A percentile compares a stretch with the other conserved stretches of the same genome.
Conservation (phyloP, 192 early-diverging fungal genomes). For the Jimgerdemannia flammicorona region DNA sequence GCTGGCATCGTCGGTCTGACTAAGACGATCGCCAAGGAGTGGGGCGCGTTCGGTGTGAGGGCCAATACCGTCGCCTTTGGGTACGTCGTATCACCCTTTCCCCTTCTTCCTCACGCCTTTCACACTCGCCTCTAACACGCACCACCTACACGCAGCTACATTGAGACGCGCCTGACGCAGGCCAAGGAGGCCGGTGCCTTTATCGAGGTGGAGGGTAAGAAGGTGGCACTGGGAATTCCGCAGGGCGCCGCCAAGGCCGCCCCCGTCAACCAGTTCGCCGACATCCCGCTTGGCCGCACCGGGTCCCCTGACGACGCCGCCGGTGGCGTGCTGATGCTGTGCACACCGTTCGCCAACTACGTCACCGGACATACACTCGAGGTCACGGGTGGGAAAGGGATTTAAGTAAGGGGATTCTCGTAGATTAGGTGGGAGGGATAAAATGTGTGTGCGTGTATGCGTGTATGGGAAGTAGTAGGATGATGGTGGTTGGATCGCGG, state of each 20-base stretch:
- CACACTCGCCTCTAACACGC: too few relatives aligned
- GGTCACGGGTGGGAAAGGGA: conserved; percentile 61
- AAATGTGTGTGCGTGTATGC: neutral
- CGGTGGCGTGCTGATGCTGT: conserved; percentile 50
- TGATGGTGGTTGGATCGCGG: too few relatives aligned
- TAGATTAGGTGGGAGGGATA: neutral
- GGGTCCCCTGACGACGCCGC: conserved; percentile 63
- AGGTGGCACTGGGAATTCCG: conserved; percentile 58
- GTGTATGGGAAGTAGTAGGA: too few relatives aligned
- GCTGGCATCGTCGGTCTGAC: conserved; percentile 88
- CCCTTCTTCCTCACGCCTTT: too few relatives aligned
- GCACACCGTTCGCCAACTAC: conserved; percentile 52
- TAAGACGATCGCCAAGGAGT: conserved; percentile 86
- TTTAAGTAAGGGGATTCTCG: conserved; percentile 25
- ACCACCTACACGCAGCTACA: conserved; percentile 12
- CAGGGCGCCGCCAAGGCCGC: conserved; percentile 33
- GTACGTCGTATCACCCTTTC: too few relatives aligned
- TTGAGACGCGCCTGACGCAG: conserved; percentile 64
- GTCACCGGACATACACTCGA: conserved; percentile 57
- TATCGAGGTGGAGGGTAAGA: conserved; percentile 55
- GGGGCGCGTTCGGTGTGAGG: conserved; percentile 61
- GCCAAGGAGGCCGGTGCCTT: conserved; percentile 60
- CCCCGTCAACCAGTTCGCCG: conserved; percentile 35
- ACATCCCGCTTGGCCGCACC: conserved; percentile 53
- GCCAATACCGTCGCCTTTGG: conserved; percentile 63